phyloP scores from a whole-genome alignment of 495 filamentous ascomycete species.

The Niebla homalea region DNA sequence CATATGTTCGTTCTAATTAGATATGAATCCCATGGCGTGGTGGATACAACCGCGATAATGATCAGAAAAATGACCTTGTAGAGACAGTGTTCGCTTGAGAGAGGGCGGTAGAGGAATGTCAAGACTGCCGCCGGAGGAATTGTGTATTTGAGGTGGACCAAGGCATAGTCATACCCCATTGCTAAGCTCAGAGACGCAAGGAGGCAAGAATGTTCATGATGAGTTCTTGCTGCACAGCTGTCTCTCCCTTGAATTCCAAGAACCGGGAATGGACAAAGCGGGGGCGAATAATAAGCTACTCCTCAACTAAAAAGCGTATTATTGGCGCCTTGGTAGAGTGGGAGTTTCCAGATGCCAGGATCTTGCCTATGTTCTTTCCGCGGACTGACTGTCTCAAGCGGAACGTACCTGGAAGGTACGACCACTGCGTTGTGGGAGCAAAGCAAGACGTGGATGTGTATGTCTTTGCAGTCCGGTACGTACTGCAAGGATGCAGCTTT shows the following conservation, averaged over 20 bases:
- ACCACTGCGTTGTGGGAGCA: too few species aligned
- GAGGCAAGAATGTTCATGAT: conserved; percentile 3
- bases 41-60: conserved; percentile 43
- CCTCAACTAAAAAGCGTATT: not conserved
- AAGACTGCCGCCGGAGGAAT: conserved; percentile 46
- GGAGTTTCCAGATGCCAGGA: too few species aligned
- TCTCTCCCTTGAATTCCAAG: not conserved
- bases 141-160: conserved; percentile 56
- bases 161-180: conserved; percentile 55
- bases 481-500: too few species aligned
- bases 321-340: not conserved
- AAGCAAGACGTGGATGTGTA: too few species aligned
- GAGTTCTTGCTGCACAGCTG: not conserved
- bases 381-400: too few species aligned
- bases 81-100: conserved; percentile 42
- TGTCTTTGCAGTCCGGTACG: too few species aligned
- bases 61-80: conserved; percentile 45
- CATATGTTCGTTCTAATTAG: conserved; percentile 48
- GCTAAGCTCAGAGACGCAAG: conserved; percentile 9
- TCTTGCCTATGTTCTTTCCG: too few species aligned
- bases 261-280: conserved; percentile 8
- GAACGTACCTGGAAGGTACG: too few species aligned
- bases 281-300: conserved; percentile 3
- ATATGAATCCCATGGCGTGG: conserved; percentile 61
- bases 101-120: conserved; percentile 41